A percentile compares a stretch with the other conserved stretches of the same genome.
Conservation (phyloP, 176 grass and related monocot genomes). For the Bothriochloa decipiens region DNA sequence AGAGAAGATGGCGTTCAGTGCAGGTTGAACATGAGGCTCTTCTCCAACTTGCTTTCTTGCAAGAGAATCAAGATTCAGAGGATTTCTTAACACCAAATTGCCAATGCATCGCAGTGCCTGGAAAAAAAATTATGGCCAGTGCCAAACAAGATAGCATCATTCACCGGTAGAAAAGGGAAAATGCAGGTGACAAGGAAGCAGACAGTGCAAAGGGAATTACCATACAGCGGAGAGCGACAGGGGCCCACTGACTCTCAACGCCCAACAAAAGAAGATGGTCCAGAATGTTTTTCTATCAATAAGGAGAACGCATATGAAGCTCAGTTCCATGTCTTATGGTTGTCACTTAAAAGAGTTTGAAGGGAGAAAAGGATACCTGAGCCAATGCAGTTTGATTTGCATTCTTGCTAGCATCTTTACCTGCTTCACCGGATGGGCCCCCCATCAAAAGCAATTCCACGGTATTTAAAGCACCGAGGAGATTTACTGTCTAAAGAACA, state of each 20-base stretch:
- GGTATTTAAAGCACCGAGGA: constrained; percentile 89
- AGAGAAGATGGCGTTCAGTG: constrained; percentile 83
- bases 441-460: constrained; percentile 89
- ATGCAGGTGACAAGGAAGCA: not conserved
- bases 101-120: constrained; percentile 92
- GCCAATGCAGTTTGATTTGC: constrained; percentile 91
- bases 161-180: not conserved
- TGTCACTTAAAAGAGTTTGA: constrained; percentile 19
- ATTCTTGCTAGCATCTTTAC: constrained; percentile 82
- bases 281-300: constrained; percentile 91
- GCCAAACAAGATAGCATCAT: constrained; percentile 28
- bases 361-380: constrained; percentile 61
- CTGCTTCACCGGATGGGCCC: constrained; percentile 51
- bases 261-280: constrained; percentile 88
- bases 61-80: constrained; percentile 82
- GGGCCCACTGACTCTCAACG: constrained; percentile 94
- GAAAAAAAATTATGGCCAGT: constrained; percentile 40
- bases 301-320: constrained; percentile 32
- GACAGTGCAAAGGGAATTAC: constrained; percentile 55
- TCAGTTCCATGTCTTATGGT: constrained; percentile 29
- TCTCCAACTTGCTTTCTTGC: constrained; percentile 91
- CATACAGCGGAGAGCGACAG: constrained; percentile 87
- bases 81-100: constrained; percentile 84
- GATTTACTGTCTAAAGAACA: constrained; percentile 94
- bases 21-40: constrained; percentile 86